Evolutionary conservation across 2,329 filamentous ascomycete genomes (phyloP).

Genomic region (Emydomyces testavorans): DNA sequence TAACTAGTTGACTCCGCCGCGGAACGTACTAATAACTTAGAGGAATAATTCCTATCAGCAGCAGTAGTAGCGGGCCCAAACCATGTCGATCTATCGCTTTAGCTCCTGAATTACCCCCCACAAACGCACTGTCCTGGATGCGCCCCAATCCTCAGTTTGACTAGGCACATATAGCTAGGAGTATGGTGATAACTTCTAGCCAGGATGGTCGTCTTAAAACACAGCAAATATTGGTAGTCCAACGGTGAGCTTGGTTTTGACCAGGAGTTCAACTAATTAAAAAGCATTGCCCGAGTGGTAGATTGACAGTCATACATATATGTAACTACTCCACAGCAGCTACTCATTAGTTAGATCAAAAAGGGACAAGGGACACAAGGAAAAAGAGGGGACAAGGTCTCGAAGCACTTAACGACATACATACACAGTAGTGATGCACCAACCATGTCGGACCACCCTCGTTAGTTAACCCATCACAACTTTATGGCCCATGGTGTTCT

Average conservation of each 20-base stretch:
- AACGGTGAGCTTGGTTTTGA: background rate
- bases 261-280: background rate
- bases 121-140: constrained; percentile 8
- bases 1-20: too few relatives aligned
- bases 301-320: too few relatives aligned
- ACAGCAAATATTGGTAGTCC: background rate
- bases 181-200: background rate
- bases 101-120: constrained; percentile 1
- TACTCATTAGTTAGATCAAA: background rate
- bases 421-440: constrained; percentile 2
- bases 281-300: background rate
- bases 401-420: too few relatives aligned
- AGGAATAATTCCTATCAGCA: background rate
- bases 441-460: constrained; percentile 1
- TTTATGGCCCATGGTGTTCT: background rate
- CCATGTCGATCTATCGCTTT: background rate
- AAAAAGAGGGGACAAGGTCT: background rate
- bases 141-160: constrained; percentile 1
- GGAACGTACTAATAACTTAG: background rate
- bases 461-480: constrained; percentile 1
- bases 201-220: background rate
- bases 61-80: too few relatives aligned
- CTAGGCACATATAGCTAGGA: constrained; percentile 1
- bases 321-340: too few relatives aligned
- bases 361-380: constrained; percentile 1